phyloP scores from a whole-genome alignment of 1,139 yeast species.

The Blastobotrys proliferans region DNA sequence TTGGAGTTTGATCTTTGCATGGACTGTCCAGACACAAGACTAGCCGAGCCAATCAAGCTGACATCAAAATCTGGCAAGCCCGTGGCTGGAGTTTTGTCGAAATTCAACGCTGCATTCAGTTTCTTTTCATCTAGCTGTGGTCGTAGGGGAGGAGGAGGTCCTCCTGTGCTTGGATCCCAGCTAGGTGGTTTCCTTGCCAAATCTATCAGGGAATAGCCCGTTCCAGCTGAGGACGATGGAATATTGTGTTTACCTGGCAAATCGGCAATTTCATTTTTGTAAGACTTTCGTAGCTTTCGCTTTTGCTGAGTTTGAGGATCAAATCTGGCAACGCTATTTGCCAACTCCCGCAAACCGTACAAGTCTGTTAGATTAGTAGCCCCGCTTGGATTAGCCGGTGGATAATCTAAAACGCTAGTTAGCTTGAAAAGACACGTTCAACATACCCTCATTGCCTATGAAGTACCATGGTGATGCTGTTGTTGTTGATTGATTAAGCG shows the following conservation, averaged over 20 bases:
- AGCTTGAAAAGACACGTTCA: background rate
- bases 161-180: slow-evolving; percentile 21
- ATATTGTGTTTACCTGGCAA: slow-evolving; percentile 70
- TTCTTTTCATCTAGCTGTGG: slow-evolving; percentile 46
- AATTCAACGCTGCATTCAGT: slow-evolving; percentile 50
- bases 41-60: slow-evolving; percentile 26
- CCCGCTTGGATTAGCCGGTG: slow-evolving; percentile 55
- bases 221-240: slow-evolving; percentile 41
- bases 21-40: background rate
- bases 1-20: slow-evolving; percentile 3
- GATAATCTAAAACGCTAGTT: slow-evolving; percentile 6
- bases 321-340: slow-evolving; percentile 79
- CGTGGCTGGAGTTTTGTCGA: slow-evolving; percentile 63
- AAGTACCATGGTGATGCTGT: slow-evolving; percentile 4
- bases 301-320: slow-evolving; percentile 88
- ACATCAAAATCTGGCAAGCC: slow-evolving; percentile 81
- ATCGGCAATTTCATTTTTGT: slow-evolving; percentile 85
- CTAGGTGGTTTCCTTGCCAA: slow-evolving; percentile 30
- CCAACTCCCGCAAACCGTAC: slow-evolving; percentile 64
- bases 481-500: too few species aligned
- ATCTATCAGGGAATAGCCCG: slow-evolving; percentile 31
- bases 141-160: slow-evolving; percentile 22
- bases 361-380: slow-evolving; percentile 62
- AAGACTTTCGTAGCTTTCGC: slow-evolving; percentile 85
- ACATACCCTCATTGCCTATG: slow-evolving; percentile 1